Evolutionary conservation across 257 asterid genomes (phyloP), one percentile per base, ranked within the genome.

Genomic region (Nicotiana tabacum): DNA sequence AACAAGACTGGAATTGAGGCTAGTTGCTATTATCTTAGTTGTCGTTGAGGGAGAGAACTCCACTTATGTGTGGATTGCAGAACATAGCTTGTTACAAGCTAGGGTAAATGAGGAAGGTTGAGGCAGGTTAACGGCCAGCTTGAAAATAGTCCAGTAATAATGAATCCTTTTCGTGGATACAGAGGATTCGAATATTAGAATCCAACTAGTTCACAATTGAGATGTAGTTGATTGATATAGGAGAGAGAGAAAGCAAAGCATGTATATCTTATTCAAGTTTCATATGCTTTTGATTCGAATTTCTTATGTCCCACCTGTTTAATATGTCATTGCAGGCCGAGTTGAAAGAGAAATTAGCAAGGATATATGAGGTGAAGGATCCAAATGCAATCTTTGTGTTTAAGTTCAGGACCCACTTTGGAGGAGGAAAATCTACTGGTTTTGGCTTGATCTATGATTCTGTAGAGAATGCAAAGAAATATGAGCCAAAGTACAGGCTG

Each of bases 381-480:
- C 81, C 89, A 3, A 92, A 92, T 85, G 87, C 91, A 66, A 92
- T 92, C 61, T 92, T 92, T 12, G 97, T 92, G 68, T 92, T 92
- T 85, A 92, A 92, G 84, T 91, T 92, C 88, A 85, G 95, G 85
- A 92, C 97, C 11, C 97, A 92, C 87, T 92, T 92, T 83, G 97
- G 97, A 85, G 97, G 97, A 69, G 97, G 97, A 61, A 92, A 92
- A 84, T 91, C 95, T 1, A 92, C 97, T 69, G 97, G 94, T 39
- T 92, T 92, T 85, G 97, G 97, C 53, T 87, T 92, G 94, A 93
- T 95, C 74, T 95, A 93, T 43, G 97, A 93, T 86, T 88, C 97
- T 0, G 94, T 91, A 0, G 94, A 93, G 74, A 93, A 85, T 85
- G 97, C 97, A 1, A 92, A 93, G 94, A 95, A 93, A 77, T 95